phyloP scores from a whole-genome alignment of 768 basidiomycete genomes.

The Pisolithus tinctorius region DNA sequence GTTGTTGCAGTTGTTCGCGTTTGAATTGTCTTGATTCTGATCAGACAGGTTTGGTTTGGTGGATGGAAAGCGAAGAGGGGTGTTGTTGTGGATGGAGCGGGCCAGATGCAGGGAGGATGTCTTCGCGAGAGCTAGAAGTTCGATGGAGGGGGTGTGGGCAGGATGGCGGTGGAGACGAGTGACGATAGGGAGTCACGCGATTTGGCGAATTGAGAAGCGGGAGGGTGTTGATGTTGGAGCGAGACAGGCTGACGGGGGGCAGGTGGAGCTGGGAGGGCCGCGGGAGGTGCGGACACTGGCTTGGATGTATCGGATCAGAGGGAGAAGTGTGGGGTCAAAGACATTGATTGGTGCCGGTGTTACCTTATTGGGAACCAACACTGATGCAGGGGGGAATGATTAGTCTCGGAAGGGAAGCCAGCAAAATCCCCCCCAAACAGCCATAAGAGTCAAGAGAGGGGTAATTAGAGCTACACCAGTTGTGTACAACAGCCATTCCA shows the following conservation, averaged over 20 bases:
- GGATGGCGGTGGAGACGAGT: conserved; percentile 21
- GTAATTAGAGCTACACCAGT: no score
- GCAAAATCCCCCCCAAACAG: no score
- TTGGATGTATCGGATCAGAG: no score
- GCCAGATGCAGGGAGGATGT: conserved; percentile 23
- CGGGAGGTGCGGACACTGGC: conserved; percentile 32
- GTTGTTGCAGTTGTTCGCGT: conserved; percentile 21
- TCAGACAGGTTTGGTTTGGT: conserved; percentile 13
- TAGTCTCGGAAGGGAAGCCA: no score
- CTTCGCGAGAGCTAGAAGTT: conserved; percentile 37
- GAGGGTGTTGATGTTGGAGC: conserved; percentile 33
- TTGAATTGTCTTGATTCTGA: conserved; percentile 24
- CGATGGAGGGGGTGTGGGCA: conserved; percentile 24
- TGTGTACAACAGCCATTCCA: no score
- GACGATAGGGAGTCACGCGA: conserved; percentile 20
- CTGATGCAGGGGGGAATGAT: no score
- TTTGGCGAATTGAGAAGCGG: conserved; percentile 32
- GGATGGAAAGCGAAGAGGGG: conserved; percentile 18
- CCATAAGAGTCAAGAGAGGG: no score
- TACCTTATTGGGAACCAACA: no score
- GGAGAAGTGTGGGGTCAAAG: no score
- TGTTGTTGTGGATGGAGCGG: conserved; percentile 14
- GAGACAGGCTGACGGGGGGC: conserved; percentile 27
- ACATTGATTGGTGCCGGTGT: no score
- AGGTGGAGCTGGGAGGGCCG: conserved; percentile 39